These are phyloP conservation scores for Aspergillus tamarii DNA, from an alignment of 2,329 filamentous ascomycete genomes.

Conservation along the genomic window DNA sequence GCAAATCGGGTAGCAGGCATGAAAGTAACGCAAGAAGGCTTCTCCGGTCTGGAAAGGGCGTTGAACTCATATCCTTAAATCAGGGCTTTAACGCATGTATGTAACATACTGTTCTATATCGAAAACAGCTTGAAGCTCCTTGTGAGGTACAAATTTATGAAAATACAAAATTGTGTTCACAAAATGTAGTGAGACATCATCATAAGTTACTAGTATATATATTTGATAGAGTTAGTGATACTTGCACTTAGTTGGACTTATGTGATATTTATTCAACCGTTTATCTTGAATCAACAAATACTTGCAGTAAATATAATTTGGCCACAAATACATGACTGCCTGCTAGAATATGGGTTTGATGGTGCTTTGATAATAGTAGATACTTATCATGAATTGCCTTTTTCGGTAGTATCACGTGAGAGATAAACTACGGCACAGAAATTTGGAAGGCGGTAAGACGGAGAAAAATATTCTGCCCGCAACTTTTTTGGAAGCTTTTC, in stretches of 20 bases:
- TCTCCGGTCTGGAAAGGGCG: slow-evolving; percentile 53
- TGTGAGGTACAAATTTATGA: background rate
- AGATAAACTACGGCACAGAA: background rate
- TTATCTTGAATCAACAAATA: background rate
- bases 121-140: background rate
- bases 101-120: background rate
- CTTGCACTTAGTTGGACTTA: background rate
- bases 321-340: background rate
- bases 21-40: slow-evolving; percentile 71
- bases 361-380: background rate
- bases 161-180: background rate
- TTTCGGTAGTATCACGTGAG: slow-evolving; percentile 26
- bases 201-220: background rate
- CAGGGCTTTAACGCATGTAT: background rate
- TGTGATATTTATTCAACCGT: background rate
- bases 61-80: slow-evolving; percentile 13
- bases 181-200: background rate
- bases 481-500: slow-evolving; percentile 32
- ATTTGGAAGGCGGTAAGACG: slow-evolving; percentile 28
- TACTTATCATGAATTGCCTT: background rate
- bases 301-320: background rate
- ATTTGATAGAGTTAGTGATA: background rate
- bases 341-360: background rate
- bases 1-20: slow-evolving; percentile 68
- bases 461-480: slow-evolving; percentile 43